These are phyloP conservation scores for Pulveroboletus sp. DNA, from an alignment of 768 basidiomycete genomes.

Conservation along the genomic window DNA sequence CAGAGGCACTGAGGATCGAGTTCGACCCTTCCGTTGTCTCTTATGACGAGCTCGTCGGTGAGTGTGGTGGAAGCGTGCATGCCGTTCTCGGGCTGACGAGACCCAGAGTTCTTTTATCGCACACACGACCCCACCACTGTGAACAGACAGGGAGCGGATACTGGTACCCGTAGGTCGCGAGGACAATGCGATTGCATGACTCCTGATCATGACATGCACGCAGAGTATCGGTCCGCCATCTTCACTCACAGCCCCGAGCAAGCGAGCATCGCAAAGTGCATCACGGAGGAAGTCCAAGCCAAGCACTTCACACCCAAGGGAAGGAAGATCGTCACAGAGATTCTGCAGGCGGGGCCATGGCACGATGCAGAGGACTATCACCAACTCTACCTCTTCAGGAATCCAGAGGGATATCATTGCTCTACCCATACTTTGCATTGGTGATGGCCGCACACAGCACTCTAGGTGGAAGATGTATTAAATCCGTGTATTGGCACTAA, in stretches of 20 bases:
- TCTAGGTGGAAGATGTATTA: background rate
- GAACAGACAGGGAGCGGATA: slow-evolving; percentile 74
- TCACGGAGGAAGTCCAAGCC: slow-evolving; percentile 79
- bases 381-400: slow-evolving; percentile 73
- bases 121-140: slow-evolving; percentile 89
- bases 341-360: slow-evolving; percentile 68
- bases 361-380: slow-evolving; percentile 82
- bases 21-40: slow-evolving; percentile 75
- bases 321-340: slow-evolving; percentile 73
- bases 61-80: slow-evolving; percentile 25
- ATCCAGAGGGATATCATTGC: slow-evolving; percentile 88
- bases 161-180: slow-evolving; percentile 63
- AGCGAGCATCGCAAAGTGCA: slow-evolving; percentile 59
- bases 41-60: slow-evolving; percentile 85
- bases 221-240: slow-evolving; percentile 93
- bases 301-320: slow-evolving; percentile 75
- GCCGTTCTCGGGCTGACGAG: background rate
- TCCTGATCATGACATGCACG: background rate
- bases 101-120: slow-evolving; percentile 85
- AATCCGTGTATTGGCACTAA: background rate
- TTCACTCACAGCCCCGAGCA: slow-evolving; percentile 78
- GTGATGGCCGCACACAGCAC: slow-evolving; percentile 33
- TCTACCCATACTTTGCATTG: slow-evolving; percentile 83
- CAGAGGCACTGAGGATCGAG: slow-evolving; percentile 82
- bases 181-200: background rate